Evolutionary conservation across 148 eudicot genomes (phyloP), one percentile per base, ranked within the genome.

Genomic region (Rhododendron williamsianum): DNA sequence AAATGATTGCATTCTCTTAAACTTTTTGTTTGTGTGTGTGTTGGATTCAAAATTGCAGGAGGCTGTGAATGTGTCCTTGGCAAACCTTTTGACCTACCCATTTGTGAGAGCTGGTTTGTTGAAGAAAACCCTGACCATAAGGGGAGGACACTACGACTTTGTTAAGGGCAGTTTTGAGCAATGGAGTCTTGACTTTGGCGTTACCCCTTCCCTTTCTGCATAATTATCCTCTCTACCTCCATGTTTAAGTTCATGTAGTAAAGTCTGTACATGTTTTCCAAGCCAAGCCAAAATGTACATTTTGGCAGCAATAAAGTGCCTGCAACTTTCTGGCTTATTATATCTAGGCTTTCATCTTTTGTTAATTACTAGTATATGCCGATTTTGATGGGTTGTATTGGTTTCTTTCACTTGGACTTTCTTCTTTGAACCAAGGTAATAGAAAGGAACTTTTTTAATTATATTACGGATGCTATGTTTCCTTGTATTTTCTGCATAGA

Each of bases 91-190:
- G 80, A 93, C 99, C 3, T 96, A 95, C 88, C 99, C 99, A 45
- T 96, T 96, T 87, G 99, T 96, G 73, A 84, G 93, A 65, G 96
- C 93, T 41, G 96, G 91, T 33, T 91, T 87, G 56, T n/a, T 87
- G 83, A 95, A 94, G 83, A 94, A 95, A 65, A 85, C 87, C 0
- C 81, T 96, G 23, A 88, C 91, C 2, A 41, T 96, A 30, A 93
- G 91, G 89, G 99, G 99, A 13, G 98, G 92, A 41, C 97, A 96
- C 83, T 96, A 96, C 51, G 94, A 96, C 82, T 96, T 96, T 58
- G 93, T 95, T 13, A 89, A 92, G 23, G 96, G 98, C 18, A 9
- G 85, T 21, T 96, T 95, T 76, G 93, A 96, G 85, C 90, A 89
- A 3, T 96, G 99, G 99, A 87, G 87, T 84, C 92, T 95, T 27